Base-by-base conservation (phyloP, 139 green algal genomes). In the Spirogloea muscicola region DNA sequence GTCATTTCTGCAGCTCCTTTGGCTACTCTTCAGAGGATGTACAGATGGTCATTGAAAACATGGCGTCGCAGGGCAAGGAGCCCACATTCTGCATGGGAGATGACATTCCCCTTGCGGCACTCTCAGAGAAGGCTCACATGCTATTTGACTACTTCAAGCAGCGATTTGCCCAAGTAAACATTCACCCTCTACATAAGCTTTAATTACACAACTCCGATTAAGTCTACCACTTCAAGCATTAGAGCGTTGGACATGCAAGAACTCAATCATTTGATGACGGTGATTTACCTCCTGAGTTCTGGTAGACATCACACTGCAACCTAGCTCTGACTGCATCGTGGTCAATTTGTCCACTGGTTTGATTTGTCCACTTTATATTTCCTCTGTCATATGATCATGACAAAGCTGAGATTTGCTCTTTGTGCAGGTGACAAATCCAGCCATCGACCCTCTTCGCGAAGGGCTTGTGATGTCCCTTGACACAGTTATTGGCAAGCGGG, bases 61-160 rank as follows among this genome's bases (percentile, higher is more conserved):
- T 97, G 94, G 94, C 94, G 3, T 76, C 82, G 41, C 82, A 87
- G 39, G 73, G 76, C 49, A 89, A 90, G 4, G 95, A 99, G 87
- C 92, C 95, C 59, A 99, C 94, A 0, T 99, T 94, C 90, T 99
- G 94, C 90, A 99, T 99, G 95, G 95, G 95, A 36, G 95, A 99
- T 72, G 94, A 98, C 85, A 96, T 90, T 61, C 93, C 95, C 21
- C 86, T 99, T 42, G 85, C 95, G 13, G 95, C 96, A 60, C 90
- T 99, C 66, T 93, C 87, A 25, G 82, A 85, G 65, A 90, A 88
- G 73, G 85, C 91, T 16, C 95, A 98, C 82, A 78, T 94, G 72
- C 86, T 99, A 33, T 93, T 87, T 84, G 87, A 97, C 88, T 99
- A 99, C 91, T 98, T 99, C 94, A 98, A 98, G 89, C 95, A 99